A percentile compares a stretch with the other conserved stretches of the same genome.
phyloP scores from a whole-genome alignment of 1,284 basidiomycete species.

The Pisolithus thermaeus region DNA sequence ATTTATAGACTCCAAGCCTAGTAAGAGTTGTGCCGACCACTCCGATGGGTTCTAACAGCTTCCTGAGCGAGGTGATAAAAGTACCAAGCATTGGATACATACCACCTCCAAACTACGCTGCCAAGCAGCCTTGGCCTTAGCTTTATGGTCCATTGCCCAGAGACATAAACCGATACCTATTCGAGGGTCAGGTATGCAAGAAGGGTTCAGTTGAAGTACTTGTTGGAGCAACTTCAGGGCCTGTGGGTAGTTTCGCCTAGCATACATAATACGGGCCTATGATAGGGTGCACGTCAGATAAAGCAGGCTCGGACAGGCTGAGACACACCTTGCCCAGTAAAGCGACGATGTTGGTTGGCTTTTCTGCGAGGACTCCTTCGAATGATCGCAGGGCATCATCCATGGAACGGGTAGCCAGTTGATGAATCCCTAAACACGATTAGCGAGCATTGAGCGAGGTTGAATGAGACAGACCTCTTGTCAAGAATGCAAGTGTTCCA shows the following conservation, averaged over 20 bases:
- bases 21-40: constrained; percentile 71
- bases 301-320: not conserved
- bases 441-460: constrained; percentile 5
- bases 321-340: constrained; percentile 65
- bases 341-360: constrained; percentile 80
- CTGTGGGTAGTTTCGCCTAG: constrained; percentile 68
- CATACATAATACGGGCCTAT: constrained; percentile 79
- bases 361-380: constrained; percentile 71
- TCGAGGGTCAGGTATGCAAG: constrained; percentile 82
- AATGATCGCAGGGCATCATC: constrained; percentile 77
- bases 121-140: constrained; percentile 82
- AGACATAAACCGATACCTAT: constrained; percentile 91
- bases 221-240: constrained; percentile 82
- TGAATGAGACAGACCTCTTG: constrained; percentile 46
- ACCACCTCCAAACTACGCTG: constrained; percentile 79
- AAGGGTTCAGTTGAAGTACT: constrained; percentile 70
- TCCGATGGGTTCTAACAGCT: constrained; percentile 61
- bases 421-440: constrained; percentile 58
- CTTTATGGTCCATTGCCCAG: constrained; percentile 79
- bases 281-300: not conserved
- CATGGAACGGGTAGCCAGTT: constrained; percentile 74
- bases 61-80: constrained; percentile 2
- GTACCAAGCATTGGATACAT: constrained; percentile 26
- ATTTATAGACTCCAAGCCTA: constrained; percentile 83
- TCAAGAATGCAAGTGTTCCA: constrained; percentile 56